Evolutionary conservation across 225 moss, liverwort and hornwort genomes (phyloP).

Genomic region (Sphagnum contortum): DNA sequence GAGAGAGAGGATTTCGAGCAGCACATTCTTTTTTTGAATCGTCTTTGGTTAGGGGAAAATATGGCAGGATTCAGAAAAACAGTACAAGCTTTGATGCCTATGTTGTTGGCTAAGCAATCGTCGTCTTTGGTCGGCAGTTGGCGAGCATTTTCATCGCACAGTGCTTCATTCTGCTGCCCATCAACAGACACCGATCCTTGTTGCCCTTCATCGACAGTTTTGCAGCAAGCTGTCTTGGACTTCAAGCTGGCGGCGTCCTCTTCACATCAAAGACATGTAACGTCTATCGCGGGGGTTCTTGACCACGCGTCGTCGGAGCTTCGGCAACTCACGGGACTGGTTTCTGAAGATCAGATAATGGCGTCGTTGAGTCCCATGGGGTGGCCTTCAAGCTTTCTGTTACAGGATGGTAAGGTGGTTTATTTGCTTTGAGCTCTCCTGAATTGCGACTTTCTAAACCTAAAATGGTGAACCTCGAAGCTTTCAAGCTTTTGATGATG

Average conservation of each 20-base stretch:
- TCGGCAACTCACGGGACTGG: background rate
- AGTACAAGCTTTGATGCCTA: too few relatives aligned
- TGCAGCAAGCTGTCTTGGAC: slow-evolving; percentile 23
- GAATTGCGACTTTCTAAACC: background rate
- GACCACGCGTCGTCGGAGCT: background rate
- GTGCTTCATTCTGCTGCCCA: background rate
- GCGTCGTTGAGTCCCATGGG: slow-evolving; percentile 48
- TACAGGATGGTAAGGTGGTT: slow-evolving; percentile 47
- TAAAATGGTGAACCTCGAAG: background rate
- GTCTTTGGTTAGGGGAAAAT: too few relatives aligned
- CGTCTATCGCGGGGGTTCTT: background rate
- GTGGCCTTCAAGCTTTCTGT: slow-evolving; percentile 57
- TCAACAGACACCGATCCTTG: background rate
- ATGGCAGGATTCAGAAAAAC: too few relatives aligned
- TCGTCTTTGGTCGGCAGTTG: too few relatives aligned
- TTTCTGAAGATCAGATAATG: slow-evolving; percentile 31
- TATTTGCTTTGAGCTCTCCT: background rate
- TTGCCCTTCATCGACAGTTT: background rate
- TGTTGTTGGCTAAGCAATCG: too few relatives aligned
- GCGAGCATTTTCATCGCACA: background rate
- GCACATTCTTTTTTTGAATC: too few relatives aligned
- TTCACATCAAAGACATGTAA: background rate
- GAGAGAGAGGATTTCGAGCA: too few relatives aligned
- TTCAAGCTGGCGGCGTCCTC: slow-evolving; percentile 15
- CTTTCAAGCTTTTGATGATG: background rate